A percentile compares a stretch with the other conserved stretches of the same genome.
Evolutionary conservation across 164 flowering plant genomes (phyloP).

Genomic region (Saururus chinensis): DNA sequence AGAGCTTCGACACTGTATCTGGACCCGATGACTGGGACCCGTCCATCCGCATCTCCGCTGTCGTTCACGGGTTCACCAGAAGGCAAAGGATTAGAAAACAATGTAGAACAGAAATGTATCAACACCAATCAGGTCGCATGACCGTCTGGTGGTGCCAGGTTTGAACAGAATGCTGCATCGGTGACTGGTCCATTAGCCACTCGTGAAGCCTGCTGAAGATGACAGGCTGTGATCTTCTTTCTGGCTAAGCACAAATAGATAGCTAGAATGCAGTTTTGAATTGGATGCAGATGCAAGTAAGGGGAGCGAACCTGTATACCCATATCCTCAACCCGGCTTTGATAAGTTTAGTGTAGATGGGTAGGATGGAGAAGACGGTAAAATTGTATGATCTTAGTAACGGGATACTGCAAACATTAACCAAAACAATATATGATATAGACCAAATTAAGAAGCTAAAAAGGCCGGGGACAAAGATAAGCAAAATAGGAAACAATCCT

Average conservation of each 20-base stretch:
- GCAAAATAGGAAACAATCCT: too few relatives aligned
- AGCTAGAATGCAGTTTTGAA: too few relatives aligned
- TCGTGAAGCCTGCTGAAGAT: background rate
- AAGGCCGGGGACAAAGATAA: too few relatives aligned
- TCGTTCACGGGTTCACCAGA: background rate
- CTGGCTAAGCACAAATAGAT: too few relatives aligned
- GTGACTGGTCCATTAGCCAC: background rate
- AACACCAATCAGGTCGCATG: background rate
- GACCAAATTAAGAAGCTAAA: too few relatives aligned
- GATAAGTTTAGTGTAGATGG: conserved; percentile 49
- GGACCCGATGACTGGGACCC: conserved; percentile 56
- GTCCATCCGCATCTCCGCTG: conserved; percentile 70
- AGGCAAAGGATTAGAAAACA: background rate
- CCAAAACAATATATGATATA: too few relatives aligned
- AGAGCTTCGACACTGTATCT: conserved; percentile 52
- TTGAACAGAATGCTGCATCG: background rate
- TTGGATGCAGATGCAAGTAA: background rate
- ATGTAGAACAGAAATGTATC: background rate
- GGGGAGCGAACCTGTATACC: conserved; percentile 45
- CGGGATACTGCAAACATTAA: conserved; percentile 23
- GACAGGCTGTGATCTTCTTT: background rate
- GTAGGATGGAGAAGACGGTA: conserved; percentile 34
- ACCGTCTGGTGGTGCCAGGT: too few relatives aligned
- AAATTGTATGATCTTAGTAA: conserved; percentile 25
- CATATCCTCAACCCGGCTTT: conserved; percentile 53